Conservation (phyloP, 768 basidiomycete species). For the Hericium erinaceus region DNA sequence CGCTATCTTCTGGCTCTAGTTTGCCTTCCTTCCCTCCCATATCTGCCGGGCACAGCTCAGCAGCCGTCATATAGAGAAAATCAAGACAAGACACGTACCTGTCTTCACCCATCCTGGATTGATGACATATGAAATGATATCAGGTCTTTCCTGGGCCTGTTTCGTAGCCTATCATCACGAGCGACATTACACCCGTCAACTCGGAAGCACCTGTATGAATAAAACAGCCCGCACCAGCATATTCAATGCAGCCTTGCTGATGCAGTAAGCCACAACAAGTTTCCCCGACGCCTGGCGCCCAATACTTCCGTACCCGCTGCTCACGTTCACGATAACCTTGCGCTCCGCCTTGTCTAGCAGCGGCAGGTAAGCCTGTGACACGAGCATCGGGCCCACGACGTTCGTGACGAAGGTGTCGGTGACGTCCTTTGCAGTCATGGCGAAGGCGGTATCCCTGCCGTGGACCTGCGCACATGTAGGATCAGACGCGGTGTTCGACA, state of each 20-base stretch:
- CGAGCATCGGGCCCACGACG: slow-evolving; percentile 27
- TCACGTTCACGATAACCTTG: slow-evolving; percentile 27
- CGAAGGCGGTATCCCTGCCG: slow-evolving; percentile 19
- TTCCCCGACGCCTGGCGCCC: slow-evolving; percentile 18
- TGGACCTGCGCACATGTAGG: not conserved
- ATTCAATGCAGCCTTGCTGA: slow-evolving; percentile 30
- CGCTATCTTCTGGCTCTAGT: slow-evolving; percentile 24
- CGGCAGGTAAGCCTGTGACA: slow-evolving; percentile 25
- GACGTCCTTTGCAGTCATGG: slow-evolving; percentile 16
- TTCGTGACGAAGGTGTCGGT: slow-evolving; percentile 21
- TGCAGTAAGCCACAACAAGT: slow-evolving; percentile 24
- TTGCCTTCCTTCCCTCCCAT: slow-evolving; percentile 25
- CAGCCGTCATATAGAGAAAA: not conserved
- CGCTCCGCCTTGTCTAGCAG: slow-evolving; percentile 23
- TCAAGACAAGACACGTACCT: not conserved
- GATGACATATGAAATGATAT: slow-evolving; percentile 23
- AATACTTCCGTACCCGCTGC: slow-evolving; percentile 25
- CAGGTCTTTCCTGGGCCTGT: slow-evolving; percentile 24
- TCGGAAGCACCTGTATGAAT: not conserved
- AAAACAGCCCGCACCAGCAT: slow-evolving; percentile 25
- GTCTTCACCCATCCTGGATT: slow-evolving; percentile 34
- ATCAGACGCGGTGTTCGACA: slow-evolving; percentile 2
- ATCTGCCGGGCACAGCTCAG: slow-evolving; percentile 12
- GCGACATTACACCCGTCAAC: not conserved
- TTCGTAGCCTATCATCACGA: slow-evolving; percentile 12